A percentile compares a stretch with the other conserved stretches of the same genome.
phyloP scores from a whole-genome alignment of 2,329 filamentous ascomycete genomes.

The Eurotiales sp. region DNA sequence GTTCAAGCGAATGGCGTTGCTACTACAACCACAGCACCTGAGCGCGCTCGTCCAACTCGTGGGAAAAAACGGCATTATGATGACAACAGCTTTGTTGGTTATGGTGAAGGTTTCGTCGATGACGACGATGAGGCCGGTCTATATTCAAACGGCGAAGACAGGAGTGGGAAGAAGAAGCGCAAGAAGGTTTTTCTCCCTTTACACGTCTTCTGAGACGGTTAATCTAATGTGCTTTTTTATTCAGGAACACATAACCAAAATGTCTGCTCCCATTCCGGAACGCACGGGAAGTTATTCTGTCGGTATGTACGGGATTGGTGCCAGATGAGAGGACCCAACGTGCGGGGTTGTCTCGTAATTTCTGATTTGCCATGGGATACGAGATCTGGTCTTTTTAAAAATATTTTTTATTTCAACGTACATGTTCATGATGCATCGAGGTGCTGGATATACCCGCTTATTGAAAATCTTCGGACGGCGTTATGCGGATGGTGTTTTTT shows the following conservation, averaged over 20 bases:
- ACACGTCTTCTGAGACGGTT: background rate
- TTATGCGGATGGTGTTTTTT: conserved; percentile 23
- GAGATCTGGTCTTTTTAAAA: conserved; percentile 16
- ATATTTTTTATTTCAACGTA: conserved; percentile 22
- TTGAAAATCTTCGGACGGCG: conserved; percentile 37
- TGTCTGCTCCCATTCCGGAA: conserved; percentile 37
- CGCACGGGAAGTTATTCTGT: conserved; percentile 41
- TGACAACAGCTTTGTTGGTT: conserved; percentile 50
- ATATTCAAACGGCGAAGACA: conserved; percentile 41
- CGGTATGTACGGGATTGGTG: conserved; percentile 44
- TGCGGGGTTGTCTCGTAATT: conserved; percentile 12
- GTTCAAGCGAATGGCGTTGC: conserved; percentile 26
- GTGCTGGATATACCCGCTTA: conserved; percentile 48
- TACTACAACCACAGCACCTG: conserved; percentile 28
- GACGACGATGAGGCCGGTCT: conserved; percentile 43
- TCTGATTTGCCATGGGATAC: too few species aligned
- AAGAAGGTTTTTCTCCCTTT: conserved; percentile 38
- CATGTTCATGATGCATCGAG: conserved; percentile 41
- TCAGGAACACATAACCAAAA: conserved; percentile 40
- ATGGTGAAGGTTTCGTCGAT: conserved; percentile 49
- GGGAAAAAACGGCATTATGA: conserved; percentile 49
- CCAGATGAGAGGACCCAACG: conserved; percentile 30
- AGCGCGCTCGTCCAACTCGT: conserved; percentile 40
- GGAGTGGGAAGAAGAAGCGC: conserved; percentile 42
- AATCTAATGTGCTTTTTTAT: conserved; percentile 13